Evolutionary conservation across 108 stramenopile genomes (phyloP), one percentile per base, ranked within the genome.

Genomic region (Cyclotella kingstonii): DNA sequence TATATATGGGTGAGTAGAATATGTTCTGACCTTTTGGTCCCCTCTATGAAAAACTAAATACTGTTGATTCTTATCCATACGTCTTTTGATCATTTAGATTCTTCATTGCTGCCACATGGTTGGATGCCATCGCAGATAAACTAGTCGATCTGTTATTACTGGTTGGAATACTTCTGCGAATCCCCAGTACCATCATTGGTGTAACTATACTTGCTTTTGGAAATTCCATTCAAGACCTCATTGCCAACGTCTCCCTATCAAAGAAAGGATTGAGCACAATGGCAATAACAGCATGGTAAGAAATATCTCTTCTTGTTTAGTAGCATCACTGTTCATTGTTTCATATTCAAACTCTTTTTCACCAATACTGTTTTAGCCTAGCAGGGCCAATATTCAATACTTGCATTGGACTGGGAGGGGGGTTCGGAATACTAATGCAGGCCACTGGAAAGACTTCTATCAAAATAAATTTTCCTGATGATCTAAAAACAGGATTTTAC

Each of bases 301-400:
- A 26, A 4, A 23, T 49, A 19, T 23, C 8, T 54, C 4, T 35
- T 54, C 10, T n/a, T 18, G 1, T n/a, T 19, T 12, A 4, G 31
- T 3, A 9, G 7, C 36, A 7, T 36, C 7, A 11, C 7, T 11
- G 36, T 38, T 17, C 27, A n/a, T 42, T 55, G 2, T 56, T 27
- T 25, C n/a, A 5, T 14, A 14, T 56, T 23, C 28, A 38, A 1
- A 21, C 7, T 27, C 9, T 2, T 35, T 1, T 3, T 4, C 35
- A 3, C 35, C 19, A 19, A 15, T 2, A 5, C 11, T 27, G 40
- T 23, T 18, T 7, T 39, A 56, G 55, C 43, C 95, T 95, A 70
- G 98, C 93, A 5, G 96, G 98, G 10, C 98, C 98, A 31, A 84
- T 96, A 25, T 98, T 99, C 80, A 99, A 99, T 58, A 66, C 97